Base-by-base conservation (phyloP, 208 protist genomes). In the Trypanosoma melophagium region DNA sequence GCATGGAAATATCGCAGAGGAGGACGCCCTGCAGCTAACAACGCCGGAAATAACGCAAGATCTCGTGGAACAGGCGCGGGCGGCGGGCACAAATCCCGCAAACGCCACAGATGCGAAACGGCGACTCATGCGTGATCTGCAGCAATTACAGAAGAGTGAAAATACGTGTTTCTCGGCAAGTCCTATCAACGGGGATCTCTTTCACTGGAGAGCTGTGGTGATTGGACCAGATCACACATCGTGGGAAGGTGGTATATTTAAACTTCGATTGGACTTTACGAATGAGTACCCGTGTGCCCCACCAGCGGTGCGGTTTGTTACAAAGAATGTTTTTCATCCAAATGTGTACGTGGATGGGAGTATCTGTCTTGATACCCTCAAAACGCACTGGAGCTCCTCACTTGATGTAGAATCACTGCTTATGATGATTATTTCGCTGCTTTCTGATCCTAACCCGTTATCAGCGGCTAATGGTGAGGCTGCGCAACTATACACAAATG, bases 351-450 rank as follows among this genome's bases (percentile, higher is more conserved):
- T 90, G 9, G 90, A 98, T 66, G 98, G 98, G 19, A 80, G 86
- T 55, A 99, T 99, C 58, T 99, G 99, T 87, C 86, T 99, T 35
- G 98, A 99, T 80, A 99, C 99, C 50, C 90, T 99, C 13, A 98
- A 99, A 77, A 98, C 97, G 62, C 88, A 97, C 69, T 99, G 98
- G 98, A 94, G 84, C 60, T 98, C 99, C 14, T 98, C 98, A 41
- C 99, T 99, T 58, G 97, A 99, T 84, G 96, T 99, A 13, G 89
- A 98, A 24, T 82, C 98, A 2, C 98, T 99, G 53, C 90, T 99
- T 40, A 97, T 99, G 14, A 99, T 98, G 14, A 99, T 99, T 69
- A 98, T 99, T 79, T 99, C 98, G 38, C 83, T 99, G 9, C 82
- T 99, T 35, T 97, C 95, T 22, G 99, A 99, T 78, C 99, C 99